phyloP scores from a whole-genome alignment of 1,284 basidiomycete genomes.

The Sphaerobolus stellatus region DNA sequence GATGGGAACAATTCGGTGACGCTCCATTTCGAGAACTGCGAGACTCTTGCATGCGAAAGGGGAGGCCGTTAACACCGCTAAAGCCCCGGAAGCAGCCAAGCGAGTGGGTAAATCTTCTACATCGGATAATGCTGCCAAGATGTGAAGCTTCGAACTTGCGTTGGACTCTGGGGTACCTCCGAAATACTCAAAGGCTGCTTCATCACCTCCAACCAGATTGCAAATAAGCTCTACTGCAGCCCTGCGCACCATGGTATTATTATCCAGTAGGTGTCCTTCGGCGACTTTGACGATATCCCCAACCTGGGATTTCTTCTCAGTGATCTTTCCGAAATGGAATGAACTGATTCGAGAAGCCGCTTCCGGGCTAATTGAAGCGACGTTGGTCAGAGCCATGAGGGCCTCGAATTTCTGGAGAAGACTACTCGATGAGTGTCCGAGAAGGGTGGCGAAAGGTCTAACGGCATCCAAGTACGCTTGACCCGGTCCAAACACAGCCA shows the following conservation, averaged over 20 bases:
- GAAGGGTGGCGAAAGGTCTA: slow-evolving; percentile 69
- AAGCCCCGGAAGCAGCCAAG: slow-evolving; percentile 80
- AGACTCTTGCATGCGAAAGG: slow-evolving; percentile 60
- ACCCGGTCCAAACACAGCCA: slow-evolving; percentile 86
- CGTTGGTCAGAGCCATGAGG: slow-evolving; percentile 93
- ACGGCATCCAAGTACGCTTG: slow-evolving; percentile 78
- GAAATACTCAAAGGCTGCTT: slow-evolving; percentile 72
- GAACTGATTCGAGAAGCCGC: slow-evolving; percentile 64
- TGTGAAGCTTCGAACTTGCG: slow-evolving; percentile 67
- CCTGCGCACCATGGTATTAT: slow-evolving; percentile 78
- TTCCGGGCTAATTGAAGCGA: slow-evolving; percentile 75
- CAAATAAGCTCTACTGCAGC: slow-evolving; percentile 93
- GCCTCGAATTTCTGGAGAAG: slow-evolving; percentile 89
- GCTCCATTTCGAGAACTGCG: slow-evolving; percentile 60
- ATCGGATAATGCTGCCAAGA: slow-evolving; percentile 83
- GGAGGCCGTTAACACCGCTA: slow-evolving; percentile 75
- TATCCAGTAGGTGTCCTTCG: slow-evolving; percentile 82
- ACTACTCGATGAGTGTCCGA: slow-evolving; percentile 65
- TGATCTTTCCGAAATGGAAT: slow-evolving; percentile 7
- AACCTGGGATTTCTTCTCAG: slow-evolving; percentile 23
- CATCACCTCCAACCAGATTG: slow-evolving; percentile 82
- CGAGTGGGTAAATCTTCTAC: slow-evolving; percentile 81
- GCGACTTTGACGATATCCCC: slow-evolving; percentile 67
- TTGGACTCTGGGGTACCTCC: slow-evolving; percentile 43
- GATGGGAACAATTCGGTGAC: slow-evolving; percentile 57